Evolutionary conservation across 2,329 filamentous ascomycete species (phyloP), one percentile per base, ranked within the genome.

Genomic region (Diplodia sapinea): DNA sequence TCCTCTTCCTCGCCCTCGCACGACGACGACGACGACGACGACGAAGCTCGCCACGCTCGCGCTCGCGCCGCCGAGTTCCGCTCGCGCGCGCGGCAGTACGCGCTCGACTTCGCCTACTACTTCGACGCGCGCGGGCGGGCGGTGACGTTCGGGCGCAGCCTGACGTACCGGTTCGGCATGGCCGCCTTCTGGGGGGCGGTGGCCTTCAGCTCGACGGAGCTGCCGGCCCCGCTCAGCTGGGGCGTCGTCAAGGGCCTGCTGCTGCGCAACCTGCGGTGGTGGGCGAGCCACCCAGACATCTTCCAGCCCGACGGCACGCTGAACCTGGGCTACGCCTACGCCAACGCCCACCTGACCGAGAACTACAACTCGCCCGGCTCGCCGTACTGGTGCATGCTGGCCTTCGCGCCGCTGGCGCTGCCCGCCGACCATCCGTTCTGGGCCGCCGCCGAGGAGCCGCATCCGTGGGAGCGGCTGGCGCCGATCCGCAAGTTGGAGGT

Each of bases 131-230:
- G 91, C 75, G 91, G 85, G 75, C 84, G 90, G 29, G 85, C 89
- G 1, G 91, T 93, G 63, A 91, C 91, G 0, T 94, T 93, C 71
- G 91, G 91, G 3, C 86, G 91, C 57, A 92, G 89, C 64, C 85
- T 94, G 61, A 91, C 90, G 7, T 94, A 94, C 76, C 87, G 91
- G n/a, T 94, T 93, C 76, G 91, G 90, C 59, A 93, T 93, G 88
- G 88, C 90, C n/a, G 90, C 88, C 0, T 94, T 94, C 79, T 94
- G 91, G 91, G 89, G 90, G 13, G 89, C 91, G 0, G 79, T 93
- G 33, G 91, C 90, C 1, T 93, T 92, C 73, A 90, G 91, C 4
- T 88, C 88, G 71, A 88, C 93, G 62, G 89, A 92, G 65, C 83
- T 93, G 5, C 90, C 91, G 0, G 83, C 83, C 8, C 90, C 91